A percentile compares a stretch with the other conserved stretches of the same genome.
phyloP scores from a whole-genome alignment of 2,329 filamentous ascomycete species.

The Colletotrichum plurivorum region DNA sequence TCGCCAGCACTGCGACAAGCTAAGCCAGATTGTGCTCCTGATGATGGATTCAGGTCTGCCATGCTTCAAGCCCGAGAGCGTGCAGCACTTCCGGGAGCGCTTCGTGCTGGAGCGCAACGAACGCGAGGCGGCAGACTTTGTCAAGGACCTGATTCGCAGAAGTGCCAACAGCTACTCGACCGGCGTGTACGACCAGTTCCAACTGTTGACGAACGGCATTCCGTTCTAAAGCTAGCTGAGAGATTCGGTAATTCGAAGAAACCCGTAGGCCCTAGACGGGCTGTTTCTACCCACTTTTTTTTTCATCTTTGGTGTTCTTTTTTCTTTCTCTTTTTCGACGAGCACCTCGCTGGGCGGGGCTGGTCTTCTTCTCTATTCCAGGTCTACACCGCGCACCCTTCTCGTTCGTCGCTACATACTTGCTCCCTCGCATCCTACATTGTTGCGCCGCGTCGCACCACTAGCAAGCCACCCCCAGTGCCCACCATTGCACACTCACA shows the following conservation, averaged over 20 bases:
- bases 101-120: conserved; percentile 95
- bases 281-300: too few relatives aligned
- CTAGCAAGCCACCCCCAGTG: neutral
- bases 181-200: conserved; percentile 97
- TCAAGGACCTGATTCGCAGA: conserved; percentile 89
- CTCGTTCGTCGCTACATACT: neutral
- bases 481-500: neutral
- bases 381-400: neutral
- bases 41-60: conserved; percentile 98
- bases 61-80: conserved; percentile 97
- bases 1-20: conserved; percentile 87
- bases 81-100: conserved; percentile 91
- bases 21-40: conserved; percentile 89
- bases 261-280: neutral
- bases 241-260: neutral
- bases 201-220: conserved; percentile 96
- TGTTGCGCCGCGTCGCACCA: conserved; percentile 5
- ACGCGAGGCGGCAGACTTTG: conserved; percentile 93
- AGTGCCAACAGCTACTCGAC: conserved; percentile 93
- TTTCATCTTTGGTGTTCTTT: neutral
- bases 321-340: neutral
- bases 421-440: conserved; percentile 3
- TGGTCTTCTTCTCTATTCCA: neutral
- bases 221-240: conserved; percentile 74
- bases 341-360: too few relatives aligned